Evolutionary conservation across 2,329 filamentous ascomycete genomes (phyloP).

Genomic region (Claviceps monticola): DNA sequence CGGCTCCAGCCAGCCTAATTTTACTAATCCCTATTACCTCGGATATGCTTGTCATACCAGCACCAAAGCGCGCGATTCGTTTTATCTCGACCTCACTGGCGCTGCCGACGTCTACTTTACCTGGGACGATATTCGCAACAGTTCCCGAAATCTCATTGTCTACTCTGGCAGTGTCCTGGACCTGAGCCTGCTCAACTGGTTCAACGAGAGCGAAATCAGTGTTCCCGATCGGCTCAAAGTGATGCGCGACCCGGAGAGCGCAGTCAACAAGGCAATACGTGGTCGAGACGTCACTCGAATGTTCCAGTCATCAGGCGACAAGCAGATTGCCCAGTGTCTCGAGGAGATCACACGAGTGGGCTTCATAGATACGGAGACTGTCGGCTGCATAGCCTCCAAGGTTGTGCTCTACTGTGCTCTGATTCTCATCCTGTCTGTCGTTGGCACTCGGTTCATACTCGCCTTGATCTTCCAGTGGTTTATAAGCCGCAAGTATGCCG

Average conservation of each 20-base stretch:
- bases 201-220: slow-evolving; percentile 66
- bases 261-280: slow-evolving; percentile 48
- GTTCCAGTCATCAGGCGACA: slow-evolving; percentile 68
- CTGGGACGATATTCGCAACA: slow-evolving; percentile 88
- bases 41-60: slow-evolving; percentile 88
- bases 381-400: slow-evolving; percentile 94
- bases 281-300: slow-evolving; percentile 83
- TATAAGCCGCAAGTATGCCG: slow-evolving; percentile 71
- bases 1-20: slow-evolving; percentile 66
- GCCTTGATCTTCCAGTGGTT: slow-evolving; percentile 96
- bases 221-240: slow-evolving; percentile 68
- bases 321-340: slow-evolving; percentile 72
- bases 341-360: slow-evolving; percentile 93
- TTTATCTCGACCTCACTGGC: slow-evolving; percentile 54
- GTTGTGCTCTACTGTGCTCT: slow-evolving; percentile 92
- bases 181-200: slow-evolving; percentile 76
- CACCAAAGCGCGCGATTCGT: slow-evolving; percentile 49
- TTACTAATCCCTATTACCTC: slow-evolving; percentile 58
- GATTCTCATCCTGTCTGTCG: slow-evolving; percentile 82
- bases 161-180: slow-evolving; percentile 93
- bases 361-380: slow-evolving; percentile 85
- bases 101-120: slow-evolving; percentile 88
- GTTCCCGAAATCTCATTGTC: slow-evolving; percentile 76
- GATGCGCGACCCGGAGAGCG: slow-evolving; percentile 52
- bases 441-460: slow-evolving; percentile 72